Evolutionary conservation across 2,329 filamentous ascomycete species (phyloP).

Genomic region (Colletotrichum cordylinicola): DNA sequence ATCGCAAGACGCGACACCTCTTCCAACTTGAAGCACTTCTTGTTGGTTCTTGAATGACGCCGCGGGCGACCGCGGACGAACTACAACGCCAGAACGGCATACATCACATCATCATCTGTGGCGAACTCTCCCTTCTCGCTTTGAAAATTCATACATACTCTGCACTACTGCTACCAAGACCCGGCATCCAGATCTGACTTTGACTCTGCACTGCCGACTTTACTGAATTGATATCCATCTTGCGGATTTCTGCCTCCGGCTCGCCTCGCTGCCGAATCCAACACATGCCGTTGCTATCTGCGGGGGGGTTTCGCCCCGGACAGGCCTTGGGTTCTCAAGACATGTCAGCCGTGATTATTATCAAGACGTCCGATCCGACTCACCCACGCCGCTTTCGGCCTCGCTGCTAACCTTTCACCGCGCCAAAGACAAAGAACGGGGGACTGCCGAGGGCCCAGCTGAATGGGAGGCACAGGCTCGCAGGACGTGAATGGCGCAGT

Average conservation of each 20-base stretch:
- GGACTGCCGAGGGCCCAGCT: neutral
- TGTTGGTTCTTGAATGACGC: neutral
- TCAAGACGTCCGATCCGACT: slow-evolving; percentile 2
- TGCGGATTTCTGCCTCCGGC: slow-evolving; percentile 1
- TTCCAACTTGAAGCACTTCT: neutral
- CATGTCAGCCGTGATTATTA: neutral
- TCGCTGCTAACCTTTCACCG: neutral
- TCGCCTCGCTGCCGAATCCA: neutral
- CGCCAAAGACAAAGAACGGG: slow-evolving; percentile 3
- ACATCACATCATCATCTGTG: neutral
- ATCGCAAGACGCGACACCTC: neutral
- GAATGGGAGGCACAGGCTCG: neutral
- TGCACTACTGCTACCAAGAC: neutral
- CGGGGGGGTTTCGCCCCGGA: neutral
- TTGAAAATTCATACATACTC: neutral
- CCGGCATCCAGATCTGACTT: slow-evolving; percentile 3
- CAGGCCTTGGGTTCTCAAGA: neutral
- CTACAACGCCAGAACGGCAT: neutral
- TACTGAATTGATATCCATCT: neutral
- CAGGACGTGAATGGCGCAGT: neutral
- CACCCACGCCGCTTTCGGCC: slow-evolving; percentile 1
- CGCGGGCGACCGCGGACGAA: neutral
- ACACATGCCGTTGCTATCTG: neutral
- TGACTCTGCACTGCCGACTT: slow-evolving; percentile 3
- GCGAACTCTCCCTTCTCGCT: neutral